Evolutionary conservation across 2,329 filamentous ascomycete species (phyloP).

Genomic region (Gaeumannomyces tritici): DNA sequence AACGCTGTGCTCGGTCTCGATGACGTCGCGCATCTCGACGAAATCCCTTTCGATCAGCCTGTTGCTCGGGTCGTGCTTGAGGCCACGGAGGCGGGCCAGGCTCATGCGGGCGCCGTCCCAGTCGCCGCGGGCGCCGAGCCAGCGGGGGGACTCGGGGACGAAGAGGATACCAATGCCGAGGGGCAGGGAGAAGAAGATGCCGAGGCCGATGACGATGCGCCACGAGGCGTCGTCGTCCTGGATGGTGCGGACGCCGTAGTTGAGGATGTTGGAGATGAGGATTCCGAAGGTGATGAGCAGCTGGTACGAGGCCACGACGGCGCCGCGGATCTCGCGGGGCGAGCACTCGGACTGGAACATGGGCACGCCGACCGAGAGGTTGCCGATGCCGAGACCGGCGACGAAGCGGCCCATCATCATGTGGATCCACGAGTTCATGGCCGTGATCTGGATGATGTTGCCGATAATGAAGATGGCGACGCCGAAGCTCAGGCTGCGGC

Average conservation of each 20-base stretch:
- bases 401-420: conserved; percentile 56
- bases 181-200: conserved; percentile 41
- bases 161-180: conserved; percentile 42
- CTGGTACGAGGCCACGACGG: conserved; percentile 61
- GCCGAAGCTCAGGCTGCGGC: conserved; percentile 42
- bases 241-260: conserved; percentile 38
- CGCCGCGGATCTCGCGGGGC: conserved; percentile 52
- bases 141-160: conserved; percentile 48
- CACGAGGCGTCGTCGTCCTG: conserved; percentile 38
- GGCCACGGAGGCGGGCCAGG: conserved; percentile 41
- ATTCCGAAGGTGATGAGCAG: conserved; percentile 66
- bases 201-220: conserved; percentile 51
- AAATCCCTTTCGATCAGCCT: conserved; percentile 40
- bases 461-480: conserved; percentile 52
- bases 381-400: conserved; percentile 59
- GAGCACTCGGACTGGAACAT: conserved; percentile 59
- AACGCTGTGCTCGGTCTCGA: conserved; percentile 33
- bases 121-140: conserved; percentile 37
- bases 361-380: conserved; percentile 54
- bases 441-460: conserved; percentile 56
- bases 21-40: conserved; percentile 37
- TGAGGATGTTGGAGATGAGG: conserved; percentile 43
- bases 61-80: conserved; percentile 34
- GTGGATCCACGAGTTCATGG: conserved; percentile 50
- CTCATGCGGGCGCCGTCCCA: conserved; percentile 39